phyloP scores from a whole-genome alignment of 1,139 yeast species.

The Pichia cactophila region DNA sequence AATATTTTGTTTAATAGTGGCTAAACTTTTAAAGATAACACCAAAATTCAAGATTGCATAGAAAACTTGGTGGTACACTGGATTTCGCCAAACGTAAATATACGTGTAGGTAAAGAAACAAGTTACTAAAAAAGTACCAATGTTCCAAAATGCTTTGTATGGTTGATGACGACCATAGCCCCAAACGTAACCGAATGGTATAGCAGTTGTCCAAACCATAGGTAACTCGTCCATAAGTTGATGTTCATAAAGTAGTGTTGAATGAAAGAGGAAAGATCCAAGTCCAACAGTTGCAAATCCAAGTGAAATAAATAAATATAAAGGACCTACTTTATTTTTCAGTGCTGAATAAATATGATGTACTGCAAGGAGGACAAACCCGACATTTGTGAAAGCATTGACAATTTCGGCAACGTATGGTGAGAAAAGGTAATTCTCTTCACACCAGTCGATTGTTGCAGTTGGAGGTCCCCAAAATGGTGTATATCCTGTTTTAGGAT shows the following conservation, averaged over 20 bases:
- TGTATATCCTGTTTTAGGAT: constrained; percentile 11
- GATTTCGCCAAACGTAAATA: constrained; percentile 57
- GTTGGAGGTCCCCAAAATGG: constrained; percentile 31
- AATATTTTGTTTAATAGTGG: constrained; percentile 19
- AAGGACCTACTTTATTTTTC: constrained; percentile 51
- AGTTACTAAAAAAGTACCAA: constrained; percentile 49
- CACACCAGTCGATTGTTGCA: constrained; percentile 93
- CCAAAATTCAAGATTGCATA: constrained; percentile 54
- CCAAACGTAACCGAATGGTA: constrained; percentile 86
- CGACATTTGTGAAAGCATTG: constrained; percentile 69
- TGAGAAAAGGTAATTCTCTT: constrained; percentile 86
- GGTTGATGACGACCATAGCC: constrained; percentile 46
- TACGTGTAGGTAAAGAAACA: constrained; percentile 55
- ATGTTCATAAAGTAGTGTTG: constrained; percentile 83
- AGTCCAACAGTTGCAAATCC: constrained; percentile 87
- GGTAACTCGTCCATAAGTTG: constrained; percentile 93
- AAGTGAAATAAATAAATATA: constrained; percentile 63
- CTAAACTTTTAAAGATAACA: constrained; percentile 26
- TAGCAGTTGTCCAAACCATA: constrained; percentile 95
- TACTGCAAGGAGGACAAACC: constrained; percentile 49
- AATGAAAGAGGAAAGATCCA: constrained; percentile 93
- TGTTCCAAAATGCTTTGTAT: constrained; percentile 26
- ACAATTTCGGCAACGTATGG: constrained; percentile 81
- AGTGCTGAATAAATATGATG: constrained; percentile 60
- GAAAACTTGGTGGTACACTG: constrained; percentile 80